These are phyloP conservation scores for Arthrinium phaeospermum DNA, from an alignment of 2,329 filamentous ascomycete genomes.

Conservation along the genomic window DNA sequence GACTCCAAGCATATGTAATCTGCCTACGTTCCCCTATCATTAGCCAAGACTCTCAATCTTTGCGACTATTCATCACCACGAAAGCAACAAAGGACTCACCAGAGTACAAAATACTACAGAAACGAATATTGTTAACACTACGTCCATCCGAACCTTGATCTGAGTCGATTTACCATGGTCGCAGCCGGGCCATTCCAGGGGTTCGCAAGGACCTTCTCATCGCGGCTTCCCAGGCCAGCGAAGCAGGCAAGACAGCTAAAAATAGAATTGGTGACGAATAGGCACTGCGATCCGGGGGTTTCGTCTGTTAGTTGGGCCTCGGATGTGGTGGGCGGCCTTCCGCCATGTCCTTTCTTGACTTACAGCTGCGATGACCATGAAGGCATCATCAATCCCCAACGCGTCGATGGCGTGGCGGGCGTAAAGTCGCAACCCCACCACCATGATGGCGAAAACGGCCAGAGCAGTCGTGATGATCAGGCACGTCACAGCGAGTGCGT, in stretches of 20 bases:
- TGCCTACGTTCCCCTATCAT: neutral
- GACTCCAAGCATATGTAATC: conserved; percentile 11
- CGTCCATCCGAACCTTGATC: neutral
- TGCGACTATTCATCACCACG: neutral
- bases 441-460: neutral
- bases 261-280: neutral
- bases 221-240: conserved; percentile 2
- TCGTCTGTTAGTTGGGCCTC: neutral
- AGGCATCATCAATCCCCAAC: neutral
- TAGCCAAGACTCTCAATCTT: neutral
- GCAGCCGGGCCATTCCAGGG: neutral
- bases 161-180: neutral
- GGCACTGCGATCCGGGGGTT: fast-evolving
- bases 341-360: neutral
- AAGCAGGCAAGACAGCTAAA: neutral
- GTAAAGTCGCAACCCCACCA: neutral
- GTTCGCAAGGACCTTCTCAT: neutral
- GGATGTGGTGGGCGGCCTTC: neutral
- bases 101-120: neutral
- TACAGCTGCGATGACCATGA: neutral
- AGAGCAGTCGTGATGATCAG: neutral
- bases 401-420: neutral
- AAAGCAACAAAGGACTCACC: neutral
- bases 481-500: neutral
- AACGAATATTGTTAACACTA: neutral